Conservation (phyloP, 176 grass and related monocot genomes). For the Ensete ventricosum region DNA sequence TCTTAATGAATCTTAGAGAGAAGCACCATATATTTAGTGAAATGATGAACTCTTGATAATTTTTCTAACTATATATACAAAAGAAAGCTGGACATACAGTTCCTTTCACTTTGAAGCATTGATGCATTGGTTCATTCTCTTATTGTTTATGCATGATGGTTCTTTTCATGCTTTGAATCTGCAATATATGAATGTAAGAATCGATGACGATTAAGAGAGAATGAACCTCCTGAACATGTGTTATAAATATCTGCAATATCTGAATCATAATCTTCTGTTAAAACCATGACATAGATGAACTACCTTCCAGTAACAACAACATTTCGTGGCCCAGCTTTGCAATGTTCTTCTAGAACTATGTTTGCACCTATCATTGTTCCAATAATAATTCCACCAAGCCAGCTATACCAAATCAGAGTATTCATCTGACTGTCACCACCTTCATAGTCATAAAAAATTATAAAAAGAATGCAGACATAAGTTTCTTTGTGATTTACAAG, state of each 20-base stretch:
- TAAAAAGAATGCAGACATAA: neutral
- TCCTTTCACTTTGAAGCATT: no score
- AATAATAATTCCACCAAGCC: constrained; percentile 94
- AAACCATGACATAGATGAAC: neutral
- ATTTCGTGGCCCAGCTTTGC: constrained; percentile 91
- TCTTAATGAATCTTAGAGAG: no score
- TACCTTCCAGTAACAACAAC: constrained; percentile 98
- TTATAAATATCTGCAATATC: no score
- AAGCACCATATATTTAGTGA: neutral
- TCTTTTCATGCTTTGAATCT: neutral
- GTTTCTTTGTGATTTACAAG: neutral
- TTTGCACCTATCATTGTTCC: constrained; percentile 92
- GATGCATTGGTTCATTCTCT: no score
- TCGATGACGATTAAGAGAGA: neutral
- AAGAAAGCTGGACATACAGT: no score
- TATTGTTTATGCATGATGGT: neutral
- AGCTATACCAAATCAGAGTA: constrained; percentile 97
- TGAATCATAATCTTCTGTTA: neutral
- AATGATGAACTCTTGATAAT: neutral
- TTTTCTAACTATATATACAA: neutral
- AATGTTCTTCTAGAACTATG: constrained; percentile 83
- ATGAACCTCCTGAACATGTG: no score
- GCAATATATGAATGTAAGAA: neutral
- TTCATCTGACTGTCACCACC: constrained; percentile 81
- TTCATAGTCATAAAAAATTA: constrained; percentile 27